Evolutionary conservation across 371 early-diverging fungal genomes (phyloP), one percentile per base, ranked within the genome.

Genomic region (Circinella minor): DNA sequence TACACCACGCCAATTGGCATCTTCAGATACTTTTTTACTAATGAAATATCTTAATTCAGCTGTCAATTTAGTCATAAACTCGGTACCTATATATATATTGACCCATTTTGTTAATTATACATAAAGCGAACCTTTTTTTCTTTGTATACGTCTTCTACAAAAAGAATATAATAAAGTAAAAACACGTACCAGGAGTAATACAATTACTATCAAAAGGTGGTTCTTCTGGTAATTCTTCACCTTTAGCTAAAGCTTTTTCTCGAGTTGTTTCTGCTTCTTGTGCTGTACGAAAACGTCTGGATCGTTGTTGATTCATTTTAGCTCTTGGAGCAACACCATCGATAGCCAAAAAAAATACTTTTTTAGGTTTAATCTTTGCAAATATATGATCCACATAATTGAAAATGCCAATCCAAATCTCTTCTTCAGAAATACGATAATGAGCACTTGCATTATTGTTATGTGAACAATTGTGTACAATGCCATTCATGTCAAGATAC

Each of bases 401-500:
- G 88, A 97, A 98, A 37, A 98, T 95, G 59, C 89, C 94, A 36
- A 93, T 78, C 85, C 96, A 96, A 88, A 99, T 98, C 78, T 95
- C 94, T 66, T 95, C 95, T 74, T 98, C 98, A 4, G 94, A 92
- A 36, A 91, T 80, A 57, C 91, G 83, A 55, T 87, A 89, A 63
- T 91, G 89, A 1, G 88, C 88, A 76, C 86, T 90, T 63, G 91
- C 91, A 71, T 92, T 92, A 75, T 98, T 96, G 39, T 97, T 95
- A 76, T 99, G 96, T 49, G 96, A 94, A 81, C 99, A 99, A 63
- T 97, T 96, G 82, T 99, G 99, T 74, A 99, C 94, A 76, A 99
- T 98, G 64, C 99, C 99, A 83, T 99, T 99, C 96, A 99, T 98
- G 75, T 99, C 99, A 75, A 99, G 82, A 74, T 99, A 99, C 66